Evolutionary conservation across 73 alveolate genomes (phyloP), one percentile per base, ranked within the genome.

Genomic region (Paramecium sonneborni): DNA sequence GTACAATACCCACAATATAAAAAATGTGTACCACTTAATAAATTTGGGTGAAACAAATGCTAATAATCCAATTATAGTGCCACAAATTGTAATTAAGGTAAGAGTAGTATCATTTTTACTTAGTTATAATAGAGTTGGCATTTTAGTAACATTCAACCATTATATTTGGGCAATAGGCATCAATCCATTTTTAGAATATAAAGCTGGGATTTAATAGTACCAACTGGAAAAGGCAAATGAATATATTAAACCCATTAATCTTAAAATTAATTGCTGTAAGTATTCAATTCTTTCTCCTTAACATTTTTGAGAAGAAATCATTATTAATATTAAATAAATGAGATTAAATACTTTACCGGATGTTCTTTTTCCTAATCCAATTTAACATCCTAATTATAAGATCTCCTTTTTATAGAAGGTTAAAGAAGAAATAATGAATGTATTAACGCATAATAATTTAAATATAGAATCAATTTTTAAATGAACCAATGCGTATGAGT

Each of bases 1-100:
- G 79, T 95, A 96, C 20, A 85, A 44, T 39, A 76, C 88, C 96
- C 96, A 96, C 5, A 96, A 93, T 21, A 85, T 30, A 3, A 86
- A 18, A 43, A 58, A 96, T 18, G 94, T 68, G 23, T 90, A 46
- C 38, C 93, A 52, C 43, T 89, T 93, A 69, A 94, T 91, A 30
- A 94, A 74, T 23, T 38, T 76, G 32, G 55, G 34, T 2, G 95
- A 92, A 9, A 48, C 34, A 76, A 93, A 94, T 23, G 76, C 52
- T 28, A 93, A 85, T 68, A 69, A 86, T 52, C 92, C 94, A 88
- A 85, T 58, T 30, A 69, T 85, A 30, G 48, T 43, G 38, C 94
- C 92, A n/a, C 43, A 85, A 57, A 85, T 94, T 56, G 68, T 82
- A 32, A 44, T 58, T 0, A 62, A 20, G 3, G 85, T 26, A 21